Base-by-base conservation (phyloP, 1,284 basidiomycete genomes). In the Fomitopsis pinicola region DNA sequence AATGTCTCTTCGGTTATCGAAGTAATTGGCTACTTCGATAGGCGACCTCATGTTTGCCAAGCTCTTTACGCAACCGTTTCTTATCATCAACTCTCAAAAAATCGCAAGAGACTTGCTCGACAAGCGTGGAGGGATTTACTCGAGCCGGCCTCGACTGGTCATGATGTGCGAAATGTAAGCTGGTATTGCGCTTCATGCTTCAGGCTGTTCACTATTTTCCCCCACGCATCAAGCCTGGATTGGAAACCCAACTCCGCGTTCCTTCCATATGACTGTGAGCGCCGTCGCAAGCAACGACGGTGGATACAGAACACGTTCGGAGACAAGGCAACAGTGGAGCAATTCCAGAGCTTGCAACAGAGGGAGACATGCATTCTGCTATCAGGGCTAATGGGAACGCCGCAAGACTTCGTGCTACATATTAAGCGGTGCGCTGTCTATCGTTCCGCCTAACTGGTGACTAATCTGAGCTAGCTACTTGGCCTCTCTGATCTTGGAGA, bases 241-340 rank as follows among this genome's bases (percentile, higher is more conserved):
- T 52, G 48, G 48, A 9, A 33, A 2, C 48, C 33, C 19, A 33
- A 15, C 17, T 2, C 17, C 4, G 48, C 26, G 6, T 1, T 7
- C 28, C 48, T 52, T 14, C 48, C 48, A 33, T 52, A 52, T 52
- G 26, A 70, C 42, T 66, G 66, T 4, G 63, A 65, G n/a, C 57
- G 45, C 12, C 71, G 66, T 61, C 66, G 70, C 22, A 66, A 62
- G 48, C 67, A 68, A 22, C 68, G 70, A 9, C 59, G 62, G 42
- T 63, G 70, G 55, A 64, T 69, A 26, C 68, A 70, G 33, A 66
- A 66, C 22, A 65, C 66, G 17, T 68, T 71, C 36, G 62, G 62
- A 28, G 26, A 59, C 17, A 62, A 64, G 44, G 60, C 56, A 5
- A 61, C 59, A 3, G 45, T 68, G 5, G 54, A 44, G 10, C 56